These are phyloP conservation scores for Phytophthora litchii DNA, from an alignment of 352 stramenopile genomes.

Conservation along the genomic window DNA sequence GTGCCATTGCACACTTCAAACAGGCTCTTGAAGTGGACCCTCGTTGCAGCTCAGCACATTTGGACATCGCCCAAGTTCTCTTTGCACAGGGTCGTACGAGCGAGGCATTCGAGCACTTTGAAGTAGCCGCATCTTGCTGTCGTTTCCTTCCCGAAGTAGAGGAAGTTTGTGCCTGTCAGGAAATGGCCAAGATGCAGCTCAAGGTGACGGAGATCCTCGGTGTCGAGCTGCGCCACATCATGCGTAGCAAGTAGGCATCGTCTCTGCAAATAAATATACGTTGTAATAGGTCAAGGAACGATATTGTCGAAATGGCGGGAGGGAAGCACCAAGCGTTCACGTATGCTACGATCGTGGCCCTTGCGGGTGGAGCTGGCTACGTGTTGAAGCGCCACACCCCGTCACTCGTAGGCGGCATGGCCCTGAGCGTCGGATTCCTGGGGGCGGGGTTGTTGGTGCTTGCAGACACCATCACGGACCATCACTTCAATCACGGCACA, in stretches of 20 bases:
- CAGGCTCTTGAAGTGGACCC: slow-evolving; percentile 79
- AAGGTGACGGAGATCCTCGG: slow-evolving; percentile 85
- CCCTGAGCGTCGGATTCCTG: slow-evolving; percentile 70
- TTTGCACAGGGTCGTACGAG: slow-evolving; percentile 78
- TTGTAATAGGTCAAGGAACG: background rate
- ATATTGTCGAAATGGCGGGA: slow-evolving; percentile 26
- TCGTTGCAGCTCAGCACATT: slow-evolving; percentile 78
- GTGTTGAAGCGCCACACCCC: slow-evolving; percentile 62
- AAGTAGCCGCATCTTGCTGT: slow-evolving; percentile 68
- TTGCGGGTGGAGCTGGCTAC: slow-evolving; percentile 69
- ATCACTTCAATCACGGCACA: slow-evolving; percentile 74
- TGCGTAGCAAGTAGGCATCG: slow-evolving; percentile 68
- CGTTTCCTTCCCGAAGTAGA: slow-evolving; percentile 86
- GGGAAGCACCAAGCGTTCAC: slow-evolving; percentile 74
- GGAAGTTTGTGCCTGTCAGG: slow-evolving; percentile 74
- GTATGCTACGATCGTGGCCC: slow-evolving; percentile 68
- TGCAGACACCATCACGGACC: slow-evolving; percentile 72
- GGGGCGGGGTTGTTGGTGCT: slow-evolving; percentile 67
- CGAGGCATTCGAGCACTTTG: slow-evolving; percentile 82
- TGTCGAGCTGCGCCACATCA: slow-evolving; percentile 86
- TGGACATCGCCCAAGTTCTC: slow-evolving; percentile 87
- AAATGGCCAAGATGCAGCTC: slow-evolving; percentile 88
- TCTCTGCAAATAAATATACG: slow-evolving; percentile 11
- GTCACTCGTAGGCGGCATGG: slow-evolving; percentile 71
- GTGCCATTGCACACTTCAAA: slow-evolving; percentile 83